Conservation (phyloP, 2,329 filamentous ascomycete genomes). For the Cryoendolithus antarcticus region DNA sequence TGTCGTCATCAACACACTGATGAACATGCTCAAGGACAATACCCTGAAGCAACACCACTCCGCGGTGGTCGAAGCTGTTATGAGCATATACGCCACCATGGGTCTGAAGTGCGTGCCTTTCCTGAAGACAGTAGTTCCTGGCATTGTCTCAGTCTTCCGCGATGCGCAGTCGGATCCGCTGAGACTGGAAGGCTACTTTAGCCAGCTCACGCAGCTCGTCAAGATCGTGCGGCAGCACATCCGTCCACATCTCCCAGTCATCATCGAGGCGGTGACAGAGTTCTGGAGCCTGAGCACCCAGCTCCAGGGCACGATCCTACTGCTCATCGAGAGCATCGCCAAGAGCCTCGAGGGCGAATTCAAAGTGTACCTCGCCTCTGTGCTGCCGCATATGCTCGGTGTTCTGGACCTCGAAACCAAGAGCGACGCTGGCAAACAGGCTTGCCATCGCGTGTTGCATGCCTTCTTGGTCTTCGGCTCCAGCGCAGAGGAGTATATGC, state of each 20-base stretch:
- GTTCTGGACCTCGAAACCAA: constrained; percentile 79
- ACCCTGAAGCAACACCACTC: constrained; percentile 87
- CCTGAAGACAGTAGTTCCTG: constrained; percentile 84
- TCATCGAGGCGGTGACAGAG: constrained; percentile 74
- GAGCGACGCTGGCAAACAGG: constrained; percentile 45
- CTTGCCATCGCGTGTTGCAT: constrained; percentile 59
- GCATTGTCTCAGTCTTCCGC: constrained; percentile 79
- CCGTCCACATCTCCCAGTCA: constrained; percentile 73
- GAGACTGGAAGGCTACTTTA: constrained; percentile 84
- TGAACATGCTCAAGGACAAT: constrained; percentile 81
- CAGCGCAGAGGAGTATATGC: constrained; percentile 97
- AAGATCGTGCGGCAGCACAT: constrained; percentile 96
- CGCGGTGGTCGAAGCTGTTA: constrained; percentile 89
- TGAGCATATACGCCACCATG: constrained; percentile 95
- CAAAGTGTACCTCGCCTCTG: constrained; percentile 81
- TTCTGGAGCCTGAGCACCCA: constrained; percentile 76
- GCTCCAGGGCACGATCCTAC: constrained; percentile 81
- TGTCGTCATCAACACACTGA: constrained; percentile 88
- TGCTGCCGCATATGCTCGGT: constrained; percentile 91
- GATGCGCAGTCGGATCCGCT: constrained; percentile 58
- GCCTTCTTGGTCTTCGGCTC: constrained; percentile 93
- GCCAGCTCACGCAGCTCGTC: constrained; percentile 83
- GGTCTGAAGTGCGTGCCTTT: constrained; percentile 94
- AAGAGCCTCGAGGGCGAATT: constrained; percentile 93
- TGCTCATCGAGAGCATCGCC: constrained; percentile 85